phyloP scores from a whole-genome alignment of 2,329 filamentous ascomycete species.

The Aspergillus flavus region DNA sequence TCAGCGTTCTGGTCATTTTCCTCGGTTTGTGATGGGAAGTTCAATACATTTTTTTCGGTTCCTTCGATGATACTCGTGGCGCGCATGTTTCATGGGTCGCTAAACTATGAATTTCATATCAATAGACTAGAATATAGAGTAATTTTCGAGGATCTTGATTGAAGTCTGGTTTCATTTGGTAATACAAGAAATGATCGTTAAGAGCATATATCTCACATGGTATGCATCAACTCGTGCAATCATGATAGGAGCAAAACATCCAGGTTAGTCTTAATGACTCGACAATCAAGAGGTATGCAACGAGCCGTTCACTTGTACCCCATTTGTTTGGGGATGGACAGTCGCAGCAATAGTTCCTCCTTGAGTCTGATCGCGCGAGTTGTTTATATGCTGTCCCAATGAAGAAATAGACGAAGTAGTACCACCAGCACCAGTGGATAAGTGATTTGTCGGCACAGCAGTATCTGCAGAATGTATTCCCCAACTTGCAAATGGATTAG shows the following conservation, averaged over 20 bases:
- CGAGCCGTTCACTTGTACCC: background rate
- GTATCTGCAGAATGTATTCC: background rate
- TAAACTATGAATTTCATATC: conserved; percentile 1
- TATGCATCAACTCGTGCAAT: background rate
- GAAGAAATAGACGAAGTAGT: background rate
- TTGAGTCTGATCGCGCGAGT: background rate
- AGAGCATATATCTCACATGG: background rate
- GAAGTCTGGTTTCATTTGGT: background rate
- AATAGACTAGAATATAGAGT: conserved; percentile 13
- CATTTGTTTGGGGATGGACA: background rate
- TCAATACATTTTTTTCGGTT: conserved; percentile 5
- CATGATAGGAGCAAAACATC: background rate
- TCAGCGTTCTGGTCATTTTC: conserved; percentile 18
- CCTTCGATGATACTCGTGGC: conserved; percentile 7
- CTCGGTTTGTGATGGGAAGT: conserved; percentile 5
- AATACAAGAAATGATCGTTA: background rate
- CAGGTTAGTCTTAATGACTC: background rate
- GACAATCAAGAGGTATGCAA: background rate
- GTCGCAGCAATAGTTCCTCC: background rate
- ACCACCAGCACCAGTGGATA: background rate
- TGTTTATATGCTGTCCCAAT: background rate
- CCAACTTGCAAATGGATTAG: conserved; percentile 42
- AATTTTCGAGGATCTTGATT: conserved; percentile 6
- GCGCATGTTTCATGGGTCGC: background rate
- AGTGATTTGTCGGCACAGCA: background rate